Evolutionary conservation across 169 alveolate species (phyloP).

Genomic region (Pseudocohnilembus persalinus): DNA sequence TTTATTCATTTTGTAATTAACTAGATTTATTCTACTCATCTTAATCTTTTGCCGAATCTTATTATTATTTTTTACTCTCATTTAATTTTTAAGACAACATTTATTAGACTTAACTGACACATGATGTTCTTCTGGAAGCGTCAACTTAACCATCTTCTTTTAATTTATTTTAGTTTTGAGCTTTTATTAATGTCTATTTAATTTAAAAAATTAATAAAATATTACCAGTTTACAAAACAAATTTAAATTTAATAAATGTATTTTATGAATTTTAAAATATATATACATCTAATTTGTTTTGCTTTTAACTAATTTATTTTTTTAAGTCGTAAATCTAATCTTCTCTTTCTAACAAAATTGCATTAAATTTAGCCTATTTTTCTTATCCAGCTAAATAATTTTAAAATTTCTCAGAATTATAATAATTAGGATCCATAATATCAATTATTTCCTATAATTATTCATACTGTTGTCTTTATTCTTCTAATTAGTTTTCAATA

Average conservation of each 20-base stretch:
- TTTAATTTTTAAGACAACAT: too few species aligned
- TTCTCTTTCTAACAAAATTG: constrained; percentile 8
- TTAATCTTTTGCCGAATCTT: too few species aligned
- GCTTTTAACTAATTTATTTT: background rate
- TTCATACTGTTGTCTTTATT: background rate
- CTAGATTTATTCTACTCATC: constrained; percentile 5
- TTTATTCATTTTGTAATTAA: constrained; percentile 4
- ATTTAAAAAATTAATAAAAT: too few species aligned
- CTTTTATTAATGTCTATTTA: background rate
- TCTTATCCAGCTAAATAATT: constrained; percentile 1
- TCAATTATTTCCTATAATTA: constrained; percentile 9
- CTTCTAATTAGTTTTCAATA: constrained; percentile 2
- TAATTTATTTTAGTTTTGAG: background rate
- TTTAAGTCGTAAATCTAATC: constrained; percentile 10
- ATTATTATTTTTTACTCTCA: too few species aligned
- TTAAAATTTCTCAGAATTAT: constrained; percentile 15
- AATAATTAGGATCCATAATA: background rate
- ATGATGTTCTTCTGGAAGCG: too few species aligned
- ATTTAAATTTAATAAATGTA: too few species aligned
- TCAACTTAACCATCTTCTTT: too few species aligned
- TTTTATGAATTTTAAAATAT: too few species aligned
- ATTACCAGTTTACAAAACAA: too few species aligned
- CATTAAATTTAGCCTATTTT: constrained; percentile 7
- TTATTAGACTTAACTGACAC: too few species aligned
- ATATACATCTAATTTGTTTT: background rate